Base-by-base conservation (phyloP, 257 asterid species). In the Solanum medicagineum region DNA sequence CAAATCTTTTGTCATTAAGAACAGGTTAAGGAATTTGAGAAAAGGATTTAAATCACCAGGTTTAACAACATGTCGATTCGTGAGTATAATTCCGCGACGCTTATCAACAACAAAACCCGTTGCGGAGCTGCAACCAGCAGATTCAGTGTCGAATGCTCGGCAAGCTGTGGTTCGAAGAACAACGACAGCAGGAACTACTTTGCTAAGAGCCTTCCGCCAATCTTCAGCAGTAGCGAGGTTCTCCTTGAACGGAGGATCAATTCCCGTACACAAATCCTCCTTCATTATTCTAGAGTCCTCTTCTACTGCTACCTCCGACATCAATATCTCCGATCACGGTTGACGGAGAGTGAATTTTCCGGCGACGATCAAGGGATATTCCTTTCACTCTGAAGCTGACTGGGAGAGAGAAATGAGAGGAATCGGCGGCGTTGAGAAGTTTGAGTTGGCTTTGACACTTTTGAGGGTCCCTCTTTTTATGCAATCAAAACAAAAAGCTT, bases 31-130 rank as follows among this genome's bases (percentile, higher is more conserved):
- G 3, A 73, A 75, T 4, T 47, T 22, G 22, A 49, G 44, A 49
- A 10, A 49, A 49, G 49, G 12, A 13, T 47, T 47, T 57, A 3
- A 40, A 49, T 16, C 53, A 95, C 99, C 99, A 66, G 99, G 96
- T 90, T 97, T 94, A 84, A 97, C 99, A 77, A 96, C 99, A 55
- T 97, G 99, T 60, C 99, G 94, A 86, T 97, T 97, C 24, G 99
- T 97, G 82, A 97, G 98, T 79, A 97, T 94, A 88, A 97, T 94
- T 69, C 99, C 99, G 1, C 98, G 98, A 75, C 89, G 87, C 90
- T 97, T 97, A 89, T 97, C 99, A 8, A 97, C 98, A 10, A 97
- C 93, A 69, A 97, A 97, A 42, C 99, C 99, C 2, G 99, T 97
- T 54, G 99, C 99, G 74, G 93, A 95, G 55, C 98, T 93, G 8